A percentile compares a stretch with the other conserved stretches of the same genome.
Evolutionary conservation across 2,329 filamentous ascomycete genomes (phyloP).

Genomic region (Cercospora janseana): DNA sequence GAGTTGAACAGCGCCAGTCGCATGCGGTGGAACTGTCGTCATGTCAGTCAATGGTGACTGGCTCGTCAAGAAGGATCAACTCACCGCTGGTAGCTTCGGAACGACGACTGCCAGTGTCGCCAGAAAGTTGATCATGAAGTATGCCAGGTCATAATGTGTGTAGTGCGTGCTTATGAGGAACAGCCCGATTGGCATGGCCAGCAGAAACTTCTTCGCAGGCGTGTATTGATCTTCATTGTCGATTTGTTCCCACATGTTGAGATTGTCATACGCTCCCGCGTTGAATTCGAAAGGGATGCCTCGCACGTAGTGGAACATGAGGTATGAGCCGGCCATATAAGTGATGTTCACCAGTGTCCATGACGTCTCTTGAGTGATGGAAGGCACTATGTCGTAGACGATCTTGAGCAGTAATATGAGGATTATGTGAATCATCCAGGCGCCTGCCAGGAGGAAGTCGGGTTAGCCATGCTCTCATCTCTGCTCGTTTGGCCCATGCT

Average conservation of each 20-base stretch:
- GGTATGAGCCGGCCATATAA: constrained; percentile 97
- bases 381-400: constrained; percentile 93
- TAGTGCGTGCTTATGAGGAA: constrained; percentile 98
- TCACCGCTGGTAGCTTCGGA: constrained; percentile 90
- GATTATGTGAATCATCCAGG: constrained; percentile 96
- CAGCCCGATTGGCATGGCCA: constrained; percentile 88
- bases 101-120: constrained; percentile 91
- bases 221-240: constrained; percentile 99
- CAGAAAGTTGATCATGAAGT: constrained; percentile 95
- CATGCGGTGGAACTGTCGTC: constrained; percentile 39
- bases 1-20: constrained; percentile 39
- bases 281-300: constrained; percentile 99
- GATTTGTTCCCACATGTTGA: constrained; percentile 99
- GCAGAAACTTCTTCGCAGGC: constrained; percentile 95
- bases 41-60: constrained; percentile 17
- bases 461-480: constrained; percentile 1
- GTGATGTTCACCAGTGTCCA: constrained; percentile 99
- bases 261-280: constrained; percentile 94
- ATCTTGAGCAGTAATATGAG: constrained; percentile 90
- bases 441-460: constrained; percentile 59
- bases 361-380: constrained; percentile 94
- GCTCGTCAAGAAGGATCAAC: constrained; percentile 37
- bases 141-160: constrained; percentile 94
- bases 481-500: constrained; percentile 4
- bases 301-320: constrained; percentile 99